Conservation (phyloP, 2,329 filamentous ascomycete genomes). For the Aquanectria penicillioides region DNA sequence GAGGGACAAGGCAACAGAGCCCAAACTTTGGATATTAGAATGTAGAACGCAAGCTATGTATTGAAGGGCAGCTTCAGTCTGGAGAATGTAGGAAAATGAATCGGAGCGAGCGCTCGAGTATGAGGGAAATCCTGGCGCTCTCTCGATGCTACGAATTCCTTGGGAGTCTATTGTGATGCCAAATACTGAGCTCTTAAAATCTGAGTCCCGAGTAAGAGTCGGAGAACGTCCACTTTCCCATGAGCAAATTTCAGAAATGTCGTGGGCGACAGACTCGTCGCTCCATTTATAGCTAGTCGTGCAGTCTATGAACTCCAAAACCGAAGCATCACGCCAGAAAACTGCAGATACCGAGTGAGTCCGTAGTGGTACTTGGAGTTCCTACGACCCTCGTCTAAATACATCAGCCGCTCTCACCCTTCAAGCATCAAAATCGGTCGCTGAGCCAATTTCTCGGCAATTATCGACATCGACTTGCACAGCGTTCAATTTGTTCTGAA, state of each 20-base stretch:
- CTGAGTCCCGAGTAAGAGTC: background rate
- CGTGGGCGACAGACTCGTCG: background rate
- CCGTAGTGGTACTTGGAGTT: too few relatives aligned
- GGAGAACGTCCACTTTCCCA: background rate
- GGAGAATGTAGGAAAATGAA: background rate
- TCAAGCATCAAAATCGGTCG: constrained; percentile 19
- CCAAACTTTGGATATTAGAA: background rate
- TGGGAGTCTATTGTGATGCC: background rate
- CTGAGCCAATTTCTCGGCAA: constrained; percentile 19
- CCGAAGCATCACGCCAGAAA: background rate
- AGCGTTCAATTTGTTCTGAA: constrained; percentile 39
- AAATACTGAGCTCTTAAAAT: background rate
- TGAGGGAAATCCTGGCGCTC: background rate
- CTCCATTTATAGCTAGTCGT: background rate
- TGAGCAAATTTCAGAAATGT: background rate
- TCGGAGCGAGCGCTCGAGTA: background rate
- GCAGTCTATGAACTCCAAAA: background rate
- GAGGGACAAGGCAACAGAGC: background rate
- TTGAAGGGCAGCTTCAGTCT: background rate
- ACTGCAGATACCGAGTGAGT: background rate
- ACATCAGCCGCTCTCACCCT: too few relatives aligned
- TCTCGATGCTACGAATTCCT: background rate
- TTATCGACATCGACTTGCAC: constrained; percentile 27
- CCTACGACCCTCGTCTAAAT: too few relatives aligned
- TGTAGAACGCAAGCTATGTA: background rate